Percentiles rank a stretch among this genome's conserved stretches.
Evolutionary conservation across 768 basidiomycete species (phyloP).

Genomic region (Trametes meyenii): DNA sequence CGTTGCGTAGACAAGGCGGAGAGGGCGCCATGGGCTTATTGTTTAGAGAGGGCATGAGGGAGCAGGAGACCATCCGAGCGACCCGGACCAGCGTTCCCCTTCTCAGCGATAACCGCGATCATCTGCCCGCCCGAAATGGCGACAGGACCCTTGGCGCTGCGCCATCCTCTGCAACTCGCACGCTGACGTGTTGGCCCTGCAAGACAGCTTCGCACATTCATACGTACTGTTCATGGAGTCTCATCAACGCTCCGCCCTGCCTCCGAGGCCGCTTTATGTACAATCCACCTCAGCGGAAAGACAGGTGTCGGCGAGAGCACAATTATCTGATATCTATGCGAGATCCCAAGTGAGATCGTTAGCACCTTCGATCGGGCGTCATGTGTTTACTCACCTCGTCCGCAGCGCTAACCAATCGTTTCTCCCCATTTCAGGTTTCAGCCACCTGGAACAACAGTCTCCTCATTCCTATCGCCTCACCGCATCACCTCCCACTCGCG

Average conservation of each 20-base stretch:
- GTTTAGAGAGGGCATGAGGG: constrained; percentile 15
- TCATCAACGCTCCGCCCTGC: not conserved
- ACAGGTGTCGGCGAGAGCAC: not conserved
- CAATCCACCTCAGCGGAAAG: constrained; percentile 9
- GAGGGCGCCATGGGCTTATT: constrained; percentile 23
- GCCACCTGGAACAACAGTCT: constrained; percentile 3
- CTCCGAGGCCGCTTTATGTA: constrained; percentile 11
- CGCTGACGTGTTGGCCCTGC: not conserved
- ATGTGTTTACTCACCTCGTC: constrained; percentile 13
- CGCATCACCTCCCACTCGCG: not conserved
- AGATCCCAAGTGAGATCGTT: constrained; percentile 17
- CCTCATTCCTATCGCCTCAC: not conserved
- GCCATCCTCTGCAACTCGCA: not conserved
- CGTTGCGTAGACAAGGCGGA: constrained; percentile 1
- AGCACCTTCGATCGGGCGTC: constrained; percentile 17
- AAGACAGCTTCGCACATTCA: not conserved
- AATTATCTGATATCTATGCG: constrained; percentile 2
- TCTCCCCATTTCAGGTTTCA: not conserved
- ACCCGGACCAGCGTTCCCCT: constrained; percentile 9
- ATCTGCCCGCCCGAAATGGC: not conserved
- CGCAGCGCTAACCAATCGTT: not conserved
- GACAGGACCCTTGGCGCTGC: constrained; percentile 1
- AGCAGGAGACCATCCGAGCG: not conserved
- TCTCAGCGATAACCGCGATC: constrained; percentile 4
- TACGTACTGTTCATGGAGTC: not conserved